Evolutionary conservation across 768 basidiomycete species (phyloP).

Genomic region (Cantharellus anzutake): DNA sequence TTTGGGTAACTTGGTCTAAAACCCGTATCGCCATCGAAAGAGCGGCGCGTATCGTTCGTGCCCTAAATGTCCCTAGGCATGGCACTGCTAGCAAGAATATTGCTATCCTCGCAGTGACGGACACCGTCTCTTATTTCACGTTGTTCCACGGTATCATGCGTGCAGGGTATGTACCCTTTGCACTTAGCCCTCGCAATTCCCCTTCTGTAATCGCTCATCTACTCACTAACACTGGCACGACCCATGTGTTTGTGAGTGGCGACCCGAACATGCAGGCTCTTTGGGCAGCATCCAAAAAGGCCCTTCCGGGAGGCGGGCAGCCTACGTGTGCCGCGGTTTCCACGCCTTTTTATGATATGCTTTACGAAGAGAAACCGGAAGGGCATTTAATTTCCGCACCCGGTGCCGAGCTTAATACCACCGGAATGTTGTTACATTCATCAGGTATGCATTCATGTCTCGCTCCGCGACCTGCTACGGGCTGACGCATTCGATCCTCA

Average conservation of each 20-base stretch:
- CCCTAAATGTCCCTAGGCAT: background rate
- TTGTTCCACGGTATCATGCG: conserved; percentile 8
- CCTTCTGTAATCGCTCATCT: conserved; percentile 20
- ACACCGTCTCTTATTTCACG: conserved; percentile 13
- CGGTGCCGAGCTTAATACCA: background rate
- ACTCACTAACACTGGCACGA: conserved; percentile 11
- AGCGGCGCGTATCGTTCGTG: conserved; percentile 1
- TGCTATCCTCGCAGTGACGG: conserved; percentile 12
- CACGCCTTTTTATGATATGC: too few species aligned
- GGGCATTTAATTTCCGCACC: background rate
- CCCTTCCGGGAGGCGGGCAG: too few species aligned
- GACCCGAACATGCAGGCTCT: background rate
- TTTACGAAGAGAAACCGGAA: background rate
- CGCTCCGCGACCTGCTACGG: background rate
- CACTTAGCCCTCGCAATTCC: conserved; percentile 20
- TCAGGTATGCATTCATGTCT: conserved; percentile 10
- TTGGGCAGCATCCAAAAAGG: background rate
- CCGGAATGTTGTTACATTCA: conserved; percentile 14
- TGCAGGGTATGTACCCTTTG: conserved; percentile 15
- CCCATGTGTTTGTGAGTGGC: conserved; percentile 13
- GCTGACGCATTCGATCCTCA: background rate
- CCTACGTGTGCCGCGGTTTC: too few species aligned
- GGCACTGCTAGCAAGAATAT: conserved; percentile 2
- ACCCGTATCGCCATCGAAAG: conserved; percentile 7
- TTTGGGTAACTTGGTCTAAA: conserved; percentile 9